Base-by-base conservation (phyloP, 2,329 filamentous ascomycete genomes). In the Aspergillus nomiae region DNA sequence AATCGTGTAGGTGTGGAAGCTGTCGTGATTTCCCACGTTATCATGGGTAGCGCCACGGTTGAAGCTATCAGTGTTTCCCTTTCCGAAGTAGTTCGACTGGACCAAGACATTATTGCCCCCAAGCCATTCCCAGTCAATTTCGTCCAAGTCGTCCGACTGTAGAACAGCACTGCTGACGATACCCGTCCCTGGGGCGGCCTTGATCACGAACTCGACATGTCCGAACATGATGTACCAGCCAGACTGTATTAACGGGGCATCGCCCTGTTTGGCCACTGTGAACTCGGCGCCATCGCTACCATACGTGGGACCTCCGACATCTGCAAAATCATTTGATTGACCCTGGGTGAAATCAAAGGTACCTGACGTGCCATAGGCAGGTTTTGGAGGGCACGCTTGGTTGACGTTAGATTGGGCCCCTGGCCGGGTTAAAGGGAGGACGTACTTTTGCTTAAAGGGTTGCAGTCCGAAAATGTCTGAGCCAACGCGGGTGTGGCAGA, bases 211-310 rank as follows among this genome's bases (percentile, higher is more conserved):
- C 68, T 96, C 91, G 74, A 97, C 91, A 67, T 90, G 91, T 69
- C 95, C 95, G 77, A 97, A 99, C 95, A 99, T 98, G 82, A 99
- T 97, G 84, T 97, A 98, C 87, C 96, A 98, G 72, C 95, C 87
- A 65, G 93, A 96, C 67, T 86, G 86, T 65, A 99, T 87, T 76
- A 94, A 90, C 0, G 95, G 95, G 3, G 92, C 87, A 74, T 99
- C 92, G 62, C 94, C 94, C 57, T 89, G 84, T 73, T 89, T 82
- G 58, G 87, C 80, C 58, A 99, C 89, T 30, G 92, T 93, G 76
- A 99, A 96, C 19, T 86, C 87, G 30, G 86, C 94, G 63, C 95
- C 95, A 74, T 94, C 86, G 61, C 83, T 83, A 75, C 84, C 86
- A 81, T 97, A 98, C 1, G 87, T 88, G 3, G 92, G 88, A 21